Evolutionary conservation across 305 asterid genomes (phyloP).

Genomic region (Fraxinus albicans): DNA sequence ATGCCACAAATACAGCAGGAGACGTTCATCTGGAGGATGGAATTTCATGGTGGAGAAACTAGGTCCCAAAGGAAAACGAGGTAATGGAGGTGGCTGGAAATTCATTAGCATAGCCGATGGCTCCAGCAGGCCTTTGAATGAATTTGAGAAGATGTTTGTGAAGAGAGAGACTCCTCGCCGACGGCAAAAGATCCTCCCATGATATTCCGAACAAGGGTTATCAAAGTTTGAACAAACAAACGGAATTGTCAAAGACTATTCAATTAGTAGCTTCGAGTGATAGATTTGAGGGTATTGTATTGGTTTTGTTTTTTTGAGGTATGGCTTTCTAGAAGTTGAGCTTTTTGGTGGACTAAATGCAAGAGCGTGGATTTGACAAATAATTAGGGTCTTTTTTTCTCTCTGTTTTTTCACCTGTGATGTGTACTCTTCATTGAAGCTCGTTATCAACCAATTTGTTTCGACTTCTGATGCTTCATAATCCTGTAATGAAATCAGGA

Average conservation of each 20-base stretch:
- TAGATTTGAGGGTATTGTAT: neutral
- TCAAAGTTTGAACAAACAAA: neutral
- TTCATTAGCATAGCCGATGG: constrained; percentile 80
- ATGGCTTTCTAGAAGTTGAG: constrained; percentile 2
- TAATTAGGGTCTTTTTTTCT: neutral
- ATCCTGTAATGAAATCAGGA: neutral
- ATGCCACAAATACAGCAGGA: constrained; percentile 80
- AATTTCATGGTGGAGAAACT: constrained; percentile 79
- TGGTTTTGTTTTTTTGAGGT: neutral
- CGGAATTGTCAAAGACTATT: neutral
- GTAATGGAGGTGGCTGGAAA: constrained; percentile 88
- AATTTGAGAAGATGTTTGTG: constrained; percentile 76
- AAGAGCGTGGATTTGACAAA: neutral
- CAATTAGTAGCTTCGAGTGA: neutral
- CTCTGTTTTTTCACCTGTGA: neutral
- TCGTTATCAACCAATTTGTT: neutral
- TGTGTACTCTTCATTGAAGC: neutral
- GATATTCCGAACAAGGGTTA: constrained; percentile 16
- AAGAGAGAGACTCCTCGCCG: constrained; percentile 85
- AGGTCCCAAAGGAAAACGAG: constrained; percentile 73
- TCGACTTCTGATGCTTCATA: neutral
- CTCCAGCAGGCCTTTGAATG: constrained; percentile 79
- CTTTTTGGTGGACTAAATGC: neutral
- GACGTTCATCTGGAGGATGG: constrained; percentile 90
- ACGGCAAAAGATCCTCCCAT: constrained; percentile 66